phyloP scores from a whole-genome alignment of 345 rosid genomes.

The Eucalyptus microcorys region DNA sequence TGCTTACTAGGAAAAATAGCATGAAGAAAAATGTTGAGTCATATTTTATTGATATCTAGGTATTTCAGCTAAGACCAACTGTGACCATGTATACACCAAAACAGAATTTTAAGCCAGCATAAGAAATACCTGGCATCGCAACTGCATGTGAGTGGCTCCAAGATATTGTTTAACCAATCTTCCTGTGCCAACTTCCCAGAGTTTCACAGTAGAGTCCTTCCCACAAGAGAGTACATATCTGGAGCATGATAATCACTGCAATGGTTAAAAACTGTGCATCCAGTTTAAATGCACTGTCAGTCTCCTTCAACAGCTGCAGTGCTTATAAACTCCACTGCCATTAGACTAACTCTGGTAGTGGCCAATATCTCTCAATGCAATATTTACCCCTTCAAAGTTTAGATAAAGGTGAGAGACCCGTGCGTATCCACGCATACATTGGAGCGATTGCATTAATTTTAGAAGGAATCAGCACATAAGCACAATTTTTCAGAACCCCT shows the following conservation, averaged over 20 bases:
- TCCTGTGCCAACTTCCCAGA: conserved; percentile 80
- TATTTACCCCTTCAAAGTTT: neutral
- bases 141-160: conserved; percentile 53
- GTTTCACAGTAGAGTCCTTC: conserved; percentile 65
- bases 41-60: neutral
- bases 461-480: neutral
- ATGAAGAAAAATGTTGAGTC: neutral
- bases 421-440: neutral
- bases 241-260: neutral
- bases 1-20: neutral
- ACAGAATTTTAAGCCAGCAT: neutral
- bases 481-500: neutral
- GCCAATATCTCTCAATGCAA: neutral
- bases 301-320: neutral
- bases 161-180: conserved; percentile 64
- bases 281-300: neutral
- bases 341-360: neutral
- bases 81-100: neutral
- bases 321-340: neutral
- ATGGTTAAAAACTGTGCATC: neutral
- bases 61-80: neutral
- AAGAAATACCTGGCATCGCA: conserved; percentile 56
- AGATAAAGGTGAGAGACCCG: neutral
- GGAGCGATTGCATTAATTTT: neutral
- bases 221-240: conserved; percentile 83